Base-by-base conservation (phyloP, 352 stramenopile species). In the Hyaloperonospora arabidopsidis region DNA sequence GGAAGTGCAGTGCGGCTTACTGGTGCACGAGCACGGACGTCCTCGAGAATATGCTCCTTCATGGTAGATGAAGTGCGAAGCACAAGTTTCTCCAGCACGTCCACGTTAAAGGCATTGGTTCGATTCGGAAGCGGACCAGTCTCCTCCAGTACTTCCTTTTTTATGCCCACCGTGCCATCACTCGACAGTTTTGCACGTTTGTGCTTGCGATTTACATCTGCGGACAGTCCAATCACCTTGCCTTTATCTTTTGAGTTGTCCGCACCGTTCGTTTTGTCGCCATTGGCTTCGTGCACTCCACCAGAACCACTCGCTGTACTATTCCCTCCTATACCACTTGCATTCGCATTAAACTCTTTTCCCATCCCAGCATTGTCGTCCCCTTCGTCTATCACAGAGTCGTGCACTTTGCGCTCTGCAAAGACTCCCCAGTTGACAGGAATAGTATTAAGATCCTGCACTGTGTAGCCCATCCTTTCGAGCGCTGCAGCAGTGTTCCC, bases 61-160 rank as follows among this genome's bases (percentile, higher is more conserved):
- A 87, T 79, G 51, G 76, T 73, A 0, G 67, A 35, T 0, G 80
- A 75, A 32, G 87, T 72, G 5, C 80, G 80, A 23, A 93, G 63
- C 52, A 93, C 75, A 5, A 93, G 72, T 53, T 88, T 89, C 59
- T 93, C 83, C 55, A 91, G 57, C 25, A 93, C 67, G 18, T 90
- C 70, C 1, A 68, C 63, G 34, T 91, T 84, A 50, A 86, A 93
- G 15, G 71, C 50, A 43, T 70, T 73, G 28, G 79, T 86, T 2
- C 83, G 74, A 52, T 93, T 79, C 0, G 83, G 83, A 13, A 89
- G 52, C 0, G 83, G 83, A 3, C 80, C 80, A 17, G 70, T 66
- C 7, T 76, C 63, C 36, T 87, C 76, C 41, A 86, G 38, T 14
- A 81, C 54, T 14, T 69, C 73, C 57, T 83, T 84, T 56, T 74